Base-by-base conservation (phyloP, 345 rosid genomes). In the Melaleuca quinquenervia region DNA sequence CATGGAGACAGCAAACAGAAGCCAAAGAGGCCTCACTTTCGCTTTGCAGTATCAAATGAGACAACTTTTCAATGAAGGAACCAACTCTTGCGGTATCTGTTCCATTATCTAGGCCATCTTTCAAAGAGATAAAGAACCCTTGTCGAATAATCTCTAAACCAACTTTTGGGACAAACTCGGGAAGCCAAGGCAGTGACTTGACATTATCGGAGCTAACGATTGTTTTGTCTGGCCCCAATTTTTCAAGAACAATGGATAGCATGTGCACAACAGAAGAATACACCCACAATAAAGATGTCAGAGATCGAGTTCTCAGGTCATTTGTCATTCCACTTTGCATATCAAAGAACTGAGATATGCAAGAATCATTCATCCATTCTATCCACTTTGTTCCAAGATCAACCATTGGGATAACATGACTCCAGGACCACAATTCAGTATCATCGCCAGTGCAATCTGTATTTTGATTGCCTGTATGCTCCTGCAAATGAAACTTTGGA, bases 131-230 rank as follows among this genome's bases (percentile, higher is more conserved):
- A 87, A 94, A 92, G 88, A 95, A 88, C 56, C 91, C 92, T 82
- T 91, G 90, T 88, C 87, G 94, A 85, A 95, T 90, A 84, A 95
- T 90, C 91, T 90, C 92, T 62, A 95, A 93, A 86, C 97, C 99
- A 90, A 97, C 82, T 91, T 93, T 97, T 82, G 95, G 95, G 90
- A 95, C 97, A 92, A 97, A 95, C 87, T 93, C 96, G 0, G 99
- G 98, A 88, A 96, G 91, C 97, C 94, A 93, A 48, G 97, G 94
- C 44, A 94, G 82, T 84, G 85, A 84, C 76, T 78, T 86, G 32
- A 85, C 90, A 87, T 88, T 88, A 86, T 83, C 91, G 75, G 87
- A 83, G 22, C 84, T 44, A 62, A 84, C 85, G 26, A 27, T 52
- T 82, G 54, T 84, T 53, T 90, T 90, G 50, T 89, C 88, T 56